Base-by-base conservation (phyloP, 1,284 basidiomycete genomes). In the Leucoagaricus sp. region DNA sequence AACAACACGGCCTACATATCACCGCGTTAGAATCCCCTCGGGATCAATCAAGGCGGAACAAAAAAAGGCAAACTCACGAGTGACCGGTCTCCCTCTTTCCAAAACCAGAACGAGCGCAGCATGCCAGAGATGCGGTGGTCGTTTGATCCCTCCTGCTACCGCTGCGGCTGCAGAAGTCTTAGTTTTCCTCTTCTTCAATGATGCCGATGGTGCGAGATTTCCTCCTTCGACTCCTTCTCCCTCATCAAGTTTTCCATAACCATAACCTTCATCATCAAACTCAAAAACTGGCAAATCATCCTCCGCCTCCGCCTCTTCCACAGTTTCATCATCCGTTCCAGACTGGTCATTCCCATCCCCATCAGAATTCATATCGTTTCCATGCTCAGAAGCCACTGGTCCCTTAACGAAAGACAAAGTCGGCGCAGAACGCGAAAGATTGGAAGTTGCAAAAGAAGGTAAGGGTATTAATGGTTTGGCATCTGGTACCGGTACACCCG, bases 1-100 rank as follows among this genome's bases (percentile, higher is more conserved):
- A 12, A 92, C 77, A 17, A 91, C 89, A 31, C 90, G 84, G 12
- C 73, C 74, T 75, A n/a, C n/a, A n/a, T n/a, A n/a, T n/a, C n/a
- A n/a, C n/a, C n/a, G n/a, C n/a, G n/a, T n/a, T n/a, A n/a, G n/a
- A n/a, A n/a, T n/a, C n/a, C n/a, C n/a, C n/a, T n/a, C n/a, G n/a
- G n/a, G n/a, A n/a, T n/a, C n/a, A n/a, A n/a, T n/a, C n/a, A n/a
- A 49, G 49, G 19, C 8, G 38, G 44, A 15, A n/a, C 19, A 17
- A 4, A 46, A 5, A 53, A 7, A 8, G 21, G 7, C 8, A 21
- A 41, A 65, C 69, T 42, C 52, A 70, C 71, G 68, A 53, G 65
- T 68, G 17, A 72, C 61, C 31, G 69, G 64, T 55, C 71, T 64
- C 13, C 70, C 71, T 55, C 71, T 61, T 59, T 73, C 71, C 47